Conservation (phyloP, 2,329 filamentous ascomycete species). For the Aspergillus texensis region DNA sequence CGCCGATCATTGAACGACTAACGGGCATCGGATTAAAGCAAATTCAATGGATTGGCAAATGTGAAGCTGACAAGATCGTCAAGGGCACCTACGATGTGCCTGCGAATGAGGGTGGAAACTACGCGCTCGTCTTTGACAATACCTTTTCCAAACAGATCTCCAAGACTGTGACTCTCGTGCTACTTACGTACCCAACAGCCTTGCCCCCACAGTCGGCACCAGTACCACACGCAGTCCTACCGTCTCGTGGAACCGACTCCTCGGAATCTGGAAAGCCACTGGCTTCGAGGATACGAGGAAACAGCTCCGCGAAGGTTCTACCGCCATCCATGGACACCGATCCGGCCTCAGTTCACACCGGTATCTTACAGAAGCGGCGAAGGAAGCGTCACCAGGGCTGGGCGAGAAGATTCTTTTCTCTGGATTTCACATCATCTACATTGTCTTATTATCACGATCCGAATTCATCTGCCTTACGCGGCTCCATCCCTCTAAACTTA, state of each 20-base stretch:
- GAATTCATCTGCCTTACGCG: constrained; percentile 87
- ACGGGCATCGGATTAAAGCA: constrained; percentile 64
- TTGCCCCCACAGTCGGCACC: constrained; percentile 50
- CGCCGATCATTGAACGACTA: constrained; percentile 68
- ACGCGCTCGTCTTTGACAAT: constrained; percentile 96
- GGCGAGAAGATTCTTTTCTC: constrained; percentile 89
- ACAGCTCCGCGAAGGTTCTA: constrained; percentile 27
- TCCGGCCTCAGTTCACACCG: constrained; percentile 70
- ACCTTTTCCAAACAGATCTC: constrained; percentile 95
- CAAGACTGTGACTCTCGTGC: constrained; percentile 91
- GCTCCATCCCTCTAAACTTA: constrained; percentile 87
- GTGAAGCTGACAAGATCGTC: constrained; percentile 92
- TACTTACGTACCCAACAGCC: constrained; percentile 89
- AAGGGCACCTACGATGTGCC: constrained; percentile 85
- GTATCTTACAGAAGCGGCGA: constrained; percentile 82
- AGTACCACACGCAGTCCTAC: constrained; percentile 43
- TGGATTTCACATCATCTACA: constrained; percentile 92
- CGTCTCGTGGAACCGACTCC: constrained; percentile 49
- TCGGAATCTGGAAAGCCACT: constrained; percentile 53
- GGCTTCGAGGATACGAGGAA: constrained; percentile 33
- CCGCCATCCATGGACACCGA: constrained; percentile 30
- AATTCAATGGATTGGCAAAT: constrained; percentile 85
- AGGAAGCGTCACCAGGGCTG: constrained; percentile 93
- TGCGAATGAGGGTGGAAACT: constrained; percentile 80
- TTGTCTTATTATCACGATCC: constrained; percentile 96